Base-by-base conservation (phyloP, 208 protist genomes). In the Polymyxa betae region DNA sequence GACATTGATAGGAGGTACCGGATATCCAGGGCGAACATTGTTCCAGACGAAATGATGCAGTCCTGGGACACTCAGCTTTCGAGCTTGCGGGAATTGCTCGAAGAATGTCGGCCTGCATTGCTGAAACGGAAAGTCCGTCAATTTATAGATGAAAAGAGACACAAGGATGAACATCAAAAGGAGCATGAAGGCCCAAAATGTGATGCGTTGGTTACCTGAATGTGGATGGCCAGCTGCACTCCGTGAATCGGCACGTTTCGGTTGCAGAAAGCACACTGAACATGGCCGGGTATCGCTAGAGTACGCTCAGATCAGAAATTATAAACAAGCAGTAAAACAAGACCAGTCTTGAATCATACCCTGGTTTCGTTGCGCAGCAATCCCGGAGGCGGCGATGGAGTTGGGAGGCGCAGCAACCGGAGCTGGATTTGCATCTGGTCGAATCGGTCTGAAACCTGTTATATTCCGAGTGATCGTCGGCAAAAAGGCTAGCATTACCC, bases 51-150 rank as follows among this genome's bases (percentile, higher is more conserved):
- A 82, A 35, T 82, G 72, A 43, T 82, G 72, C 72, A 82, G 72
- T 5, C 72, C 72, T 5, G 72, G 10, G 72, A 82, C 72, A 43
- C 40, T 82, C n/a, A 82, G 72, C 72, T 82, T 82, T 20, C 72
- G n/a, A 43, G 72, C 72, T 45, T 82, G 72, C 72, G 72, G 72
- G 72, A 38, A 82, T 43, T 82, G 72, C 16, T 82, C 72, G 72
- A 82, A 82, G 72, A 82, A 82, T n/a, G 72, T 82, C 16, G 72
- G 16, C 16, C 72, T 5, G 72, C 72, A 82, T n/a, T 5, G n/a
- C 72, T 82, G n/a, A n/a, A n/a, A n/a, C n/a, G n/a, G n/a, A n/a
- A n/a, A n/a, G n/a, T n/a, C n/a, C n/a, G n/a, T n/a, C n/a, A n/a
- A n/a, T n/a, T n/a, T n/a, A n/a, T n/a, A n/a, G n/a, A n/a, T n/a